Base-by-base conservation (phyloP, 2,329 filamentous ascomycete genomes). In the Cladophialophora psammophila region DNA sequence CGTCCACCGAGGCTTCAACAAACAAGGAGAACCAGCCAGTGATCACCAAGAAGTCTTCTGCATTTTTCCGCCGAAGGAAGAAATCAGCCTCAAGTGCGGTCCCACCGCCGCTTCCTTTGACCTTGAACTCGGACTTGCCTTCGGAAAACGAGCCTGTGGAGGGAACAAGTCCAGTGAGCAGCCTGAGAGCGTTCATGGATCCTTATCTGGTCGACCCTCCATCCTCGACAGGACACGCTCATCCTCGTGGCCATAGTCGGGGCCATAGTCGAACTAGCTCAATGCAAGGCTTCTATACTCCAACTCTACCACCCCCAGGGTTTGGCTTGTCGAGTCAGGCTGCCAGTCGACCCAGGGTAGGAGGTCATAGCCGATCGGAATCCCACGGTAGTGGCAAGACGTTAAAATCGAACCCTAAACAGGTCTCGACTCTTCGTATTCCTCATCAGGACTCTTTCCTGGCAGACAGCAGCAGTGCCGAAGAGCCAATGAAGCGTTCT, bases 41-140 rank as follows among this genome's bases (percentile, higher is more conserved):
- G 3, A 81, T 97, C 60, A 91, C 92, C 74, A 97, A 97, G 83
- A 97, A 97, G 78, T 88, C 92, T 3, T 96, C 94, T 0, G 94
- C 93, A 0, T 98, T 99, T 81, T 98, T 98, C 81, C 87, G 95
- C 69, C 87, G 95, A 67, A 87, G 94, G 70, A 98, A 98, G 86
- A 96, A 94, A 85, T 97, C 94, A 5, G 80, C 93, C 38, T 87
- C 88, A 13, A 93, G 96, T 69, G 76, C 78, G 53, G 64, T 67
- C 10, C 85, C 85, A 45, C 88, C 90, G 38, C 88, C 90, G 8
- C 78, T 89, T 35, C 86, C 85, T 0, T 73, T 79, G 36, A 69
- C 67, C 12, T 58, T 84, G 78, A 66, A 76, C 73, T 72, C 78
- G 73, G 79, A 78, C 36, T 48, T 70, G 13, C 65, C 66, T 31